phyloP scores from a whole-genome alignment of 2,329 filamentous ascomycete species.

The Macrophomina pseudophaseolina region DNA sequence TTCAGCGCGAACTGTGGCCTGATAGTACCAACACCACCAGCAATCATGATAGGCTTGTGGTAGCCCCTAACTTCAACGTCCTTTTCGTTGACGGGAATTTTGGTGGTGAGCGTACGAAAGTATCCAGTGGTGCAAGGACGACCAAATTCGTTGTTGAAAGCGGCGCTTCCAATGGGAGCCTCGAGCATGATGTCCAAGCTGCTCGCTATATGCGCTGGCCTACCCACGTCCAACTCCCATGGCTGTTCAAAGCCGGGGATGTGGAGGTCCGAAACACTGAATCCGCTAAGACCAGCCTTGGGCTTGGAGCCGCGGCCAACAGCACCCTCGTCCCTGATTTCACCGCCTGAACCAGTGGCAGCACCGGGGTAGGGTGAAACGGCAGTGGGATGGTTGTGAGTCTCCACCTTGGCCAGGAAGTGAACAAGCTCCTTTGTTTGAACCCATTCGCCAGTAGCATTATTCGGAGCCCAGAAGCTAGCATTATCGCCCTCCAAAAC shows the following conservation, averaged over 20 bases:
- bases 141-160: conserved; percentile 98
- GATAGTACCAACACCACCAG: conserved; percentile 91
- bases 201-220: conserved; percentile 89
- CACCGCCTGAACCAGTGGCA: conserved; percentile 92
- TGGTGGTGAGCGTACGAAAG: conserved; percentile 85
- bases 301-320: conserved; percentile 91
- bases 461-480: conserved; percentile 85
- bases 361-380: conserved; percentile 93
- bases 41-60: conserved; percentile 99
- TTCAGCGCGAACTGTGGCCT: conserved; percentile 91
- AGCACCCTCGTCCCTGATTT: conserved; percentile 93
- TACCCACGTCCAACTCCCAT: conserved; percentile 92
- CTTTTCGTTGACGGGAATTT: conserved; percentile 65
- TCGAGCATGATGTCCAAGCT: conserved; percentile 97
- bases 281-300: conserved; percentile 89
- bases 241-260: conserved; percentile 83
- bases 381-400: conserved; percentile 95
- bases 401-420: conserved; percentile 93
- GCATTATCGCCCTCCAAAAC: conserved; percentile 76
- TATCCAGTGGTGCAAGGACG: conserved; percentile 86
- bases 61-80: conserved; percentile 81
- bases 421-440: conserved; percentile 86
- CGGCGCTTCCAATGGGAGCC: conserved; percentile 90
- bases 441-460: conserved; percentile 84
- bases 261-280: conserved; percentile 91